These are phyloP conservation scores for Eucalyptus albens DNA, from an alignment of 345 rosid genomes.

Conservation along the genomic window DNA sequence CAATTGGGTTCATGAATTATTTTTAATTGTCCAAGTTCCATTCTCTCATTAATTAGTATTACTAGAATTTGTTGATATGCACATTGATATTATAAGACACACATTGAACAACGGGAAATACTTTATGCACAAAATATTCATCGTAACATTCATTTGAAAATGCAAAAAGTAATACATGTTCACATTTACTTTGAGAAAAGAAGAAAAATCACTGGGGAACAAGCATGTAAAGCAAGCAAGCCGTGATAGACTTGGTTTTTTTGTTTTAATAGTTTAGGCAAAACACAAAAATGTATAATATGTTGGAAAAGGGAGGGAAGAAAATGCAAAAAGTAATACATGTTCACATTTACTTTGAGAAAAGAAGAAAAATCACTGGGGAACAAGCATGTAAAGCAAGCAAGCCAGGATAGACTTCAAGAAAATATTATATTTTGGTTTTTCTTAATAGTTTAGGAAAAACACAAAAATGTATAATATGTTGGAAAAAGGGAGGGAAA, in stretches of 20 bases:
- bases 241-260: neutral
- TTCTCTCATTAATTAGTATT: neutral
- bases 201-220: neutral
- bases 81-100: neutral
- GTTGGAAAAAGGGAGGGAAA: neutral
- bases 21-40: neutral
- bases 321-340: neutral
- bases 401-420: neutral
- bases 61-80: neutral
- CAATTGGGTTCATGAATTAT: neutral
- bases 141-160: neutral
- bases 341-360: neutral
- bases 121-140: neutral
- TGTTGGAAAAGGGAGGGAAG: neutral
- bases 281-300: neutral
- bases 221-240: neutral
- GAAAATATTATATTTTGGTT: neutral
- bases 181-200: neutral
- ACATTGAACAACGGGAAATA: neutral
- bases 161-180: neutral
- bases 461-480: neutral
- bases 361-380: neutral
- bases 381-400: neutral
- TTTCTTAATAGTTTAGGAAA: neutral
- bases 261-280: neutral